Evolutionary conservation across 495 filamentous ascomycete species (phyloP), one percentile per base, ranked within the genome.

Genomic region (Penicillium silybi): DNA sequence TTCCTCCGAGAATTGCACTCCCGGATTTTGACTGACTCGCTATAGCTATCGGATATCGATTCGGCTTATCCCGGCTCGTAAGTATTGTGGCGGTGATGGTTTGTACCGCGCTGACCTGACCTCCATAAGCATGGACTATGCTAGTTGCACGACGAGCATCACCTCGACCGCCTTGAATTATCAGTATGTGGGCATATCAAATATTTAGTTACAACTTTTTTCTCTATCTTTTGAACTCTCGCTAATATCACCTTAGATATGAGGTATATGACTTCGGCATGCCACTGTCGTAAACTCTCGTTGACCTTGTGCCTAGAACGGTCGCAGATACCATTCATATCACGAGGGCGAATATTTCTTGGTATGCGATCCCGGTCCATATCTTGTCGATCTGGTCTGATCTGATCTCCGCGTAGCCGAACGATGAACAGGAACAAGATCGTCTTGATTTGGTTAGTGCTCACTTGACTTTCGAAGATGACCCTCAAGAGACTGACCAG

Each of bases 371-470:
- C 20, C 37, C 11, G 22, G 9, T 37, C 10, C 6, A 44, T 39
- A 23, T 15, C 4, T 39, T 2, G 9, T 46, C 20, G 17, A 44
- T 18, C 22, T 15, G 41, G 66, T 65, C 49, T 48, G 43, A 44
- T 34, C 46, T 54, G 29, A 42, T 18, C 23, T 32, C 44, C 42
- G 9, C 20, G 37, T 41, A 70, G 71, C 71, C 71, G 16, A 74
- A 74, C 44, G 71, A 74, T 44, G 71, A 74, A 54, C 69, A 70
- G 40, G 85, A 91, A 65, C 83, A 88, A 63, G 85, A 89, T 54
- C 80, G 87, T 20, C 77, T 90, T 48, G 86, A 89, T 56, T 68
- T 89, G 58, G 75, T 82, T 47, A 79, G 87, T 68, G 22, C 26
- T 29, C 20, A 39, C 19, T 34, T 29, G 13, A 7, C 17, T 22